These are phyloP conservation scores for Diplodia intermedia DNA, from an alignment of 2,329 filamentous ascomycete species.

Conservation along the genomic window DNA sequence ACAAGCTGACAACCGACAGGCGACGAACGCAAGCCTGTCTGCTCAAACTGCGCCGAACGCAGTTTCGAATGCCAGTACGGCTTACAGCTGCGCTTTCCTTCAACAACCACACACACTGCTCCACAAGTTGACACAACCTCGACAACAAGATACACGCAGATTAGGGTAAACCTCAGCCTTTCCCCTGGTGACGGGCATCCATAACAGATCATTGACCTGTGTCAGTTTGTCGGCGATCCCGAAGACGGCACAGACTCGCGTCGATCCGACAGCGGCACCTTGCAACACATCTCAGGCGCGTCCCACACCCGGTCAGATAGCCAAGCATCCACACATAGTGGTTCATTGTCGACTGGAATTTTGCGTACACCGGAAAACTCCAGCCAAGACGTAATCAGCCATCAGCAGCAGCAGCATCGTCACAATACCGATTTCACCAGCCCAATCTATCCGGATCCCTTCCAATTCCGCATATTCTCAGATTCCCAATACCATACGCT, in stretches of 20 bases:
- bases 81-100: constrained; percentile 56
- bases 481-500: neutral
- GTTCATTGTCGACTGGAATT: neutral
- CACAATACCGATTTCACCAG: neutral
- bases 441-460: neutral
- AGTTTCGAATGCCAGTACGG: constrained; percentile 59
- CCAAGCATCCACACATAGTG: neutral
- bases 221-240: constrained; percentile 31
- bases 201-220: neutral
- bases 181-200: no score
- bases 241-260: constrained; percentile 36
- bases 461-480: neutral
- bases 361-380: neutral
- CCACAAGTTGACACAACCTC: constrained; percentile 33
- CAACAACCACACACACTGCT: constrained; percentile 57
- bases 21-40: constrained; percentile 59
- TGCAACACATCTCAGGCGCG: neutral
- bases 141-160: constrained; percentile 8
- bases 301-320: neutral
- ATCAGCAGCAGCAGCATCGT: neutral
- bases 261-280: neutral
- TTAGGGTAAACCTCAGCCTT: neutral
- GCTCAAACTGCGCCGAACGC: constrained; percentile 56
- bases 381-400: neutral
- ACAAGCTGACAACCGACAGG: constrained; percentile 44